Base-by-base conservation (phyloP, 139 green algal species). In the Haematococcus lacustris region DNA sequence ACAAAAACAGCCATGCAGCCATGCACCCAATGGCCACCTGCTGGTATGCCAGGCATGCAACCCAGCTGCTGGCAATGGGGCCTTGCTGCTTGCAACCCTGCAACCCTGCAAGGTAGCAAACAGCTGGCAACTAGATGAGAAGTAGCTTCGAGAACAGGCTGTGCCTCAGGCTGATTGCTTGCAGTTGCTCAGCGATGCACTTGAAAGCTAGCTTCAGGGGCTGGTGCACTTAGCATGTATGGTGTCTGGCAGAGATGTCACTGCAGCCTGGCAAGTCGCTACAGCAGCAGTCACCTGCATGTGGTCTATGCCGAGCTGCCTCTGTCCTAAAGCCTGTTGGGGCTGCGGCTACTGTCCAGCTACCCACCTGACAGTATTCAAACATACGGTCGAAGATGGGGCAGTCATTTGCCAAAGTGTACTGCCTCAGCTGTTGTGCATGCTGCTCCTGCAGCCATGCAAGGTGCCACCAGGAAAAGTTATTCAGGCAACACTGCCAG, bases 341-440 rank as follows among this genome's bases (percentile, higher is more conserved):
- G 13, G 47, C 47, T 57, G 47, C 47, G 13, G 13, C 47, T 57
- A 21, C 47, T 57, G 47, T 21, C 13, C 53, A 21, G 4, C 26
- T 64, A 26, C 30, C 53, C 61, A 40, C 25, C 5, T 33, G 4
- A 43, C 38, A 30, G 34, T 35, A 77, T 63, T 66, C 50, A 38
- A 69, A 71, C 51, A 83, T 38, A 40, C 68, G 72, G 41, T 83
- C 78, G 74, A 79, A 79, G 3, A 94, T 83, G 7, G 93, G 93
- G 76, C 91, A 97, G 84, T 97, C 93, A 23, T 94, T 85, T 21
- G 63, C 64, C 21, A 97, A 74, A 71, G 92, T 93, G 83, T 86
- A 97, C 53, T 80, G 78, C 17, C 83, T 63, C 51, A 91, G 74
- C 38, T 87, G 40, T 33, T 66, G 32, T 35, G 57, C 53, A 38